Evolutionary conservation across 2,329 filamentous ascomycete species (phyloP), one percentile per base, ranked within the genome.

Genomic region (Trichophyton rubrum): DNA sequence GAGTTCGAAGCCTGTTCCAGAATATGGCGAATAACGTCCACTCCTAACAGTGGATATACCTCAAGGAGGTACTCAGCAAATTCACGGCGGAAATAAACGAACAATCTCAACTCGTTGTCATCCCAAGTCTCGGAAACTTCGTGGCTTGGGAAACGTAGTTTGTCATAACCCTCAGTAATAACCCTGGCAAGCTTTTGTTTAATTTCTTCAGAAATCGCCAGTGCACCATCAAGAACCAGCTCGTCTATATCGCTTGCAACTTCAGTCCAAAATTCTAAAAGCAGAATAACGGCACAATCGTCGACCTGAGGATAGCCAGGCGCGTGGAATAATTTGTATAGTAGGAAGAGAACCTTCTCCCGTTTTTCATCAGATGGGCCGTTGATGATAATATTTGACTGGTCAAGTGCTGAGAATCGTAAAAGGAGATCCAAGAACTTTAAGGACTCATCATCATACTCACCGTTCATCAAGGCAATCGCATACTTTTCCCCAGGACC

Each of bases 41-140:
- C 68, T 0, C 76, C 76, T 9, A 78, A 63, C 24, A 77, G 70
- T 0, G 74, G 72, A 64, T 76, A 77, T 1, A 72, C 71, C 5
- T 75, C 72, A 13, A 76, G 69, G 9, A 78, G 67, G 58, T 76
- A 78, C 62, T 78, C 76, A 56, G 72, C 72, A n/a, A 73, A 75
- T 51, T 78, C 75, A 30, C 73, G 72, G 17, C 76, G 74, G 61
- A 77, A 78, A 17, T 71, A 68, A 55, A 69, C 69, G 60, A 78
- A 78, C 60, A 75, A 72, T 59, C 68, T 69, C 33, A 73, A 67
- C 30, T 78, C 75, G 57, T 78, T 75, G 35, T 73, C 71, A 53
- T 70, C 69, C 75, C 75, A 78, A 8, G 71, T 70, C 35, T 68
- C 66, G 15, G 72, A 45, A 20, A 73, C 69, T 45, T 67, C 67